Conservation (phyloP, 495 filamentous ascomycete genomes). For the Letharia lupina region DNA sequence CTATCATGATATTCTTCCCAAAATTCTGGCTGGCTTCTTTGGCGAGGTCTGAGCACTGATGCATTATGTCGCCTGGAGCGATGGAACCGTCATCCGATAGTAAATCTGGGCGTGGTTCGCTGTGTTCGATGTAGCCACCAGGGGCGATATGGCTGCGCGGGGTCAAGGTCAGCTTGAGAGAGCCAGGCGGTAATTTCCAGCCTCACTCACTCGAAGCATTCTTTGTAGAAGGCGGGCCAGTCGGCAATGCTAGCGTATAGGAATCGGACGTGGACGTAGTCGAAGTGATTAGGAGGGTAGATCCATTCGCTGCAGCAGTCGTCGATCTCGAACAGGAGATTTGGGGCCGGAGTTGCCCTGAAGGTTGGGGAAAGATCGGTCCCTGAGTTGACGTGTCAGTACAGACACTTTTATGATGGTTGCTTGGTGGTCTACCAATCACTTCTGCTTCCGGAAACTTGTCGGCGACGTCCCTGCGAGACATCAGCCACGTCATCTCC, state of each 20-base stretch:
- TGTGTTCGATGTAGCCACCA: constrained; percentile 58
- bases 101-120: constrained; percentile 44
- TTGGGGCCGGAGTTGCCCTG: constrained; percentile 36
- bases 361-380: constrained; percentile 42
- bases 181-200: neutral
- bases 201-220: constrained; percentile 30
- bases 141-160: constrained; percentile 42
- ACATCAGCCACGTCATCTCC: constrained; percentile 14
- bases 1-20: constrained; percentile 42
- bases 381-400: constrained; percentile 21
- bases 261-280: constrained; percentile 56
- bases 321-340: constrained; percentile 48
- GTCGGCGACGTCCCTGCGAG: constrained; percentile 38
- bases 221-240: constrained; percentile 43
- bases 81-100: constrained; percentile 45
- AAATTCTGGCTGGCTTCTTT: constrained; percentile 44
- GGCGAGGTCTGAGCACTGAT: constrained; percentile 42
- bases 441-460: constrained; percentile 39
- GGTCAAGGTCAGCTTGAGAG: neutral
- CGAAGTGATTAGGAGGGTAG: constrained; percentile 45
- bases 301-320: constrained; percentile 47
- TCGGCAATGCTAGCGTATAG: constrained; percentile 50
- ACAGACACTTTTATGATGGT: neutral
- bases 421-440: constrained; percentile 30
- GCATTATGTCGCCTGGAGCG: constrained; percentile 41